These are phyloP conservation scores for Pseudogymnoascus sp. DNA, from an alignment of 2,329 filamentous ascomycete genomes.

Conservation along the genomic window DNA sequence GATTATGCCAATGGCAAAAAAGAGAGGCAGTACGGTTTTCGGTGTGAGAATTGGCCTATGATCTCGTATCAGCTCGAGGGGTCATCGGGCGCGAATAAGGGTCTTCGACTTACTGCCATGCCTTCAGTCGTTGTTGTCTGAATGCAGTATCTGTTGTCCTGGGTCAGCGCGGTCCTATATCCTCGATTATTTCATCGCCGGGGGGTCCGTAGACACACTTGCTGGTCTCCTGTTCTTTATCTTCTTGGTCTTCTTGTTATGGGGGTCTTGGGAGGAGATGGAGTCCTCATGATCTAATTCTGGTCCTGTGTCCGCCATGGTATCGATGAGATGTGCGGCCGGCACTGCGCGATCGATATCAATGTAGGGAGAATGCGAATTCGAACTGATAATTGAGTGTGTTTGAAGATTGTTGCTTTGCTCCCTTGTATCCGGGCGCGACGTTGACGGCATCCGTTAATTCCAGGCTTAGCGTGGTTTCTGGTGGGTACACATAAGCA, in stretches of 20 bases:
- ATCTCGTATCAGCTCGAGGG: not conserved
- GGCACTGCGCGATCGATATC: slow-evolving; percentile 6
- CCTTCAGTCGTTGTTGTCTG: slow-evolving; percentile 91
- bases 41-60: slow-evolving; percentile 84
- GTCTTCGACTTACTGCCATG: slow-evolving; percentile 75
- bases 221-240: slow-evolving; percentile 86
- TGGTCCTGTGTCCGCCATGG: slow-evolving; percentile 25
- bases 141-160: slow-evolving; percentile 74
- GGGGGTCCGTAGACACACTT: slow-evolving; percentile 46
- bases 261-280: slow-evolving; percentile 45
- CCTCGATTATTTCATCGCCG: slow-evolving; percentile 14
- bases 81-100: not conserved
- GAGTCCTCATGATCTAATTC: slow-evolving; percentile 35
- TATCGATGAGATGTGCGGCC: not conserved
- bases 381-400: not conserved
- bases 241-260: slow-evolving; percentile 57
- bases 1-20: slow-evolving; percentile 83
- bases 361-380: not conserved
- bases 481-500: not conserved
- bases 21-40: slow-evolving; percentile 84
- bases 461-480: slow-evolving; percentile 11
- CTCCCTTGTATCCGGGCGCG: not conserved
- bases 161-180: slow-evolving; percentile 15
- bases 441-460: slow-evolving; percentile 8
- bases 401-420: slow-evolving; percentile 4